These are phyloP conservation scores for Sechiopsis laciniata DNA, from an alignment of 306 rosid species.

Conservation along the genomic window DNA sequence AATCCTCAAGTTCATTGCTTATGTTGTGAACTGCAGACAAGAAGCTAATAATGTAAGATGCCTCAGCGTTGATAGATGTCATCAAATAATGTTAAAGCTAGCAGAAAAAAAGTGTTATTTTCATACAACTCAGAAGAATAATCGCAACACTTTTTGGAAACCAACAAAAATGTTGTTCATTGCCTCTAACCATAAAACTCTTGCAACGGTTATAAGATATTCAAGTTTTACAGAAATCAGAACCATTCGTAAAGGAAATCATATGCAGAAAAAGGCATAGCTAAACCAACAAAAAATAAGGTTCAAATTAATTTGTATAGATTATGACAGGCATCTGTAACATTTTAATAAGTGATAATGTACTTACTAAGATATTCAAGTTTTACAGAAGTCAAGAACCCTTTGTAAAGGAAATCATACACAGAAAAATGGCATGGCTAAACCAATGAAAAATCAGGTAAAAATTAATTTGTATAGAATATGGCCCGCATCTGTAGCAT, in stretches of 20 bases:
- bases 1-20: slow-evolving; percentile 34
- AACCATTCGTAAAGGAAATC: not conserved
- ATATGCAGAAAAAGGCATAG: not conserved
- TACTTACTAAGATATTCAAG: not conserved
- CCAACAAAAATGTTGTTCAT: not conserved
- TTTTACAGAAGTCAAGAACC: slow-evolving; percentile 5
- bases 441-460: no score
- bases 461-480: no score
- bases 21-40: slow-evolving; percentile 38
- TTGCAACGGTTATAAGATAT: not conserved
- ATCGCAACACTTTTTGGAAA: not conserved
- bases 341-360: not conserved
- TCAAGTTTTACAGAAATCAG: slow-evolving; percentile 6
- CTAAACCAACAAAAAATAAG: not conserved
- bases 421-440: no score
- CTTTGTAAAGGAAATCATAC: not conserved
- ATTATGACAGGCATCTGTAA: not conserved
- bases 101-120: not conserved
- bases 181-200: slow-evolving; percentile 7
- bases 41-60: not conserved
- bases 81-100: slow-evolving; percentile 7
- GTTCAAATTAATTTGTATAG: not conserved
- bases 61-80: not conserved
- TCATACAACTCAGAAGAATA: not conserved
- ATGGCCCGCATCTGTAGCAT: not conserved